These are phyloP conservation scores for Ceratobasidium sp. DNA, from an alignment of 1,284 basidiomycete genomes.

Conservation along the genomic window DNA sequence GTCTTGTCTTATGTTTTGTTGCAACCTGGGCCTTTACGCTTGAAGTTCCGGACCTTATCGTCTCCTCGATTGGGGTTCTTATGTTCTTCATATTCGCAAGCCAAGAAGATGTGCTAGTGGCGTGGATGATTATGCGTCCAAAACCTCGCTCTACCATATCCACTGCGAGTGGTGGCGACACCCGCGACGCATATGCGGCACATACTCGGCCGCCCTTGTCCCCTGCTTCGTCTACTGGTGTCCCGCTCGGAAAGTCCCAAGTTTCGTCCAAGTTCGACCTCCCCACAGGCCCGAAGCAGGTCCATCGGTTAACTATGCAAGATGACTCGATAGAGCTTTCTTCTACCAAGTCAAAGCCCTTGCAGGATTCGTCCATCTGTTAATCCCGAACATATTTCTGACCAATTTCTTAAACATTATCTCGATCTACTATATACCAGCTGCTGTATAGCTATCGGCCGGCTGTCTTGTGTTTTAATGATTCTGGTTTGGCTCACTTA, in stretches of 20 bases:
- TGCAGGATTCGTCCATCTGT: background rate
- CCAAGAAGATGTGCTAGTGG: slow-evolving; percentile 27
- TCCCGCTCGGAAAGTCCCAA: slow-evolving; percentile 10
- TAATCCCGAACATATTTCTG: background rate
- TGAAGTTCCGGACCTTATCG: slow-evolving; percentile 27
- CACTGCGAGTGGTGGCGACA: background rate
- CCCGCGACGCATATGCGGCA: background rate
- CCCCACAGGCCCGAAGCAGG: background rate
- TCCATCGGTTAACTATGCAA: slow-evolving; percentile 4
- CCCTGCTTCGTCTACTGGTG: background rate
- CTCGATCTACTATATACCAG: no score
- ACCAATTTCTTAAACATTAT: background rate
- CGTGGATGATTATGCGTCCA: slow-evolving; percentile 14
- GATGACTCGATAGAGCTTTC: slow-evolving; percentile 1
- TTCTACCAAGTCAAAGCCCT: background rate
- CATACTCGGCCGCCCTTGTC: slow-evolving; percentile 6
- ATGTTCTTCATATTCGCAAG: slow-evolving; percentile 35
- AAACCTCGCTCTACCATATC: background rate
- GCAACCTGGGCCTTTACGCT: slow-evolving; percentile 13
- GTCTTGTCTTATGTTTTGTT: slow-evolving; percentile 29
- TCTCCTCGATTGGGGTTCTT: slow-evolving; percentile 19
- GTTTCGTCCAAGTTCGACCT: slow-evolving; percentile 2
- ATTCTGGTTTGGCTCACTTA: no score
- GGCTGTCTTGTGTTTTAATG: no score
- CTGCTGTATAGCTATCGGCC: no score